Evolutionary conservation across 306 rosid genomes (phyloP).

Genomic region (Lathyrus tuberosus): DNA sequence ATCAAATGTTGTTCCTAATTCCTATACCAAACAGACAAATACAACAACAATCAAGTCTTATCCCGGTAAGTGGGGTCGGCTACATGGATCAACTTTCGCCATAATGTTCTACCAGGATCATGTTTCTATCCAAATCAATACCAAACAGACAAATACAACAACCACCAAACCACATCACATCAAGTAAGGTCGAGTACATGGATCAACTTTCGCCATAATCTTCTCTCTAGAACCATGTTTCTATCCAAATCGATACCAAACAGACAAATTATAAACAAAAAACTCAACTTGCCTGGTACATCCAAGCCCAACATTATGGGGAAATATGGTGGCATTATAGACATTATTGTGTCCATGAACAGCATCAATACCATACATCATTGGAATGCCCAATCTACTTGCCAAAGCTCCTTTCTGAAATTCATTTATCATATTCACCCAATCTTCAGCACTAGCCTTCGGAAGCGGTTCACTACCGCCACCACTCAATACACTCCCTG

Average conservation of each 20-base stretch:
- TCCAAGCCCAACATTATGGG: slow-evolving; percentile 94
- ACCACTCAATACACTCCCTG: slow-evolving; percentile 98
- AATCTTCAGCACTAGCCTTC: slow-evolving; percentile 82
- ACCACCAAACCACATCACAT: no score
- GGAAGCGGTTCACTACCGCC: slow-evolving; percentile 95
- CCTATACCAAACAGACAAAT: neutral
- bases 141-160: neutral
- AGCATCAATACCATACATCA: slow-evolving; percentile 98
- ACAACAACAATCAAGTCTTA: neutral
- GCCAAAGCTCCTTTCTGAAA: slow-evolving; percentile 80
- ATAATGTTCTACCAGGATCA: no score
- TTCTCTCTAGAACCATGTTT: no score
- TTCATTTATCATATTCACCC: slow-evolving; percentile 88
- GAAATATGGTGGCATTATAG: slow-evolving; percentile 91
- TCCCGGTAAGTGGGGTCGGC: no score
- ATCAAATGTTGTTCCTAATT: neutral
- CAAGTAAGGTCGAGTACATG: no score
- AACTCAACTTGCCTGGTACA: slow-evolving; percentile 79
- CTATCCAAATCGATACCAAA: neutral
- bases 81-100: no score
- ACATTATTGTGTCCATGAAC: slow-evolving; percentile 98
- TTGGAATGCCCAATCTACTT: slow-evolving; percentile 89
- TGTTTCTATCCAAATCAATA: no score
- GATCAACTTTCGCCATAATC: no score
- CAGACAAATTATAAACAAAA: neutral